phyloP scores from a whole-genome alignment of 2,329 filamentous ascomycete species.

The Xylaria arbuscula region DNA sequence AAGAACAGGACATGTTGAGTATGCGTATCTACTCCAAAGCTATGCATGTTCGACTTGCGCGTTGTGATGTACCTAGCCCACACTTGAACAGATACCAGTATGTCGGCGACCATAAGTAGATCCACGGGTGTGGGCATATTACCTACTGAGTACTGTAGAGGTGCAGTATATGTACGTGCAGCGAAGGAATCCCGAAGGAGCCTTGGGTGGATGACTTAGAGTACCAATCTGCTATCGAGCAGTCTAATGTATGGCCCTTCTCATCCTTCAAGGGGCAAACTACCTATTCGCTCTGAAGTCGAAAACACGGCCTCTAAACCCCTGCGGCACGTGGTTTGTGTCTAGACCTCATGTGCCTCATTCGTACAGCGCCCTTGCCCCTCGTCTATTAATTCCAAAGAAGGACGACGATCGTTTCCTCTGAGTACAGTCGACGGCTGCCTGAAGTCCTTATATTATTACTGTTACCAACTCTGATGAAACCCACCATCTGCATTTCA shows the following conservation, averaged over 20 bases:
- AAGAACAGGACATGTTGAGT: background rate
- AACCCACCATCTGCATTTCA: background rate
- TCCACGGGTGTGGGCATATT: conserved; percentile 1
- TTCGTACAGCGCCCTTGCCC: conserved; percentile 2
- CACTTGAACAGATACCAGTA: background rate
- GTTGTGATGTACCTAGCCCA: background rate
- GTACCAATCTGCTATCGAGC: background rate
- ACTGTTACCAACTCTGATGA: background rate
- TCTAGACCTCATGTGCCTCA: conserved; percentile 21
- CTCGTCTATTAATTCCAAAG: background rate
- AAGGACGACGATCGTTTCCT: background rate
- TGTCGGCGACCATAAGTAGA: background rate
- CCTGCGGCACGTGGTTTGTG: conserved; percentile 17
- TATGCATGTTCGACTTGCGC: background rate
- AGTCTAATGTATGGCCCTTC: conserved; percentile 34
- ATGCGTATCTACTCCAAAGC: background rate
- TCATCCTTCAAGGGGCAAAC: conserved; percentile 29
- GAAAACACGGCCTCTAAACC: background rate
- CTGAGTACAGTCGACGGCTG: background rate
- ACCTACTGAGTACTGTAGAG: background rate
- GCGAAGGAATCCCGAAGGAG: conserved; percentile 18
- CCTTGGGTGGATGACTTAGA: background rate
- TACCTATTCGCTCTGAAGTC: background rate
- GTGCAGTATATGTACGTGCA: conserved; percentile 15
- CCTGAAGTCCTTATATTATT: background rate